Conservation (phyloP, 2,329 filamentous ascomycete genomes). For the Ophiostoma pallidulum region DNA sequence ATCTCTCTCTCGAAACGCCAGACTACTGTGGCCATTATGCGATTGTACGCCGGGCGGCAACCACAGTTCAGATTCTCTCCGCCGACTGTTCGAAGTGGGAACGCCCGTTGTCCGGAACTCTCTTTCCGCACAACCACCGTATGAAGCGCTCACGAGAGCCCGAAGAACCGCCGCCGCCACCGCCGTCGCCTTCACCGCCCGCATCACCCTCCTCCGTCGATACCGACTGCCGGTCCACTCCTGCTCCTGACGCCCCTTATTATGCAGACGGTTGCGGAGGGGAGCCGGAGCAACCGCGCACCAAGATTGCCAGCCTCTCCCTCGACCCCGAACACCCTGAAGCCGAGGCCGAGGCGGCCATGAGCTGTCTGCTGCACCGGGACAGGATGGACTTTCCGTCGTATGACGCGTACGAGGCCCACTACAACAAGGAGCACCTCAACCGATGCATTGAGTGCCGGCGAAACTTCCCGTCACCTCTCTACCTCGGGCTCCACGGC, state of each 20-base stretch:
- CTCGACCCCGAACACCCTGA: constrained; percentile 26
- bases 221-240: neutral
- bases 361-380: constrained; percentile 72
- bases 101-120: neutral
- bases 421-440: constrained; percentile 71
- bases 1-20: too few species aligned
- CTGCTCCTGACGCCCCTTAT: neutral
- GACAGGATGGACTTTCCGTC: constrained; percentile 60
- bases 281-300: constrained; percentile 16
- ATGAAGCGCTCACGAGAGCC: constrained; percentile 58
- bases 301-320: constrained; percentile 56
- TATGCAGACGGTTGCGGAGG: neutral
- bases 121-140: neutral
- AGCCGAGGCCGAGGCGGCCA: constrained; percentile 28
- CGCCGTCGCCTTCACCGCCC: constrained; percentile 2
- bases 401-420: constrained; percentile 75
- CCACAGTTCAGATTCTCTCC: too few species aligned
- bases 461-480: constrained; percentile 78
- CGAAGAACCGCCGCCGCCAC: constrained; percentile 32
- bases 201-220: neutral
- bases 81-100: too few species aligned
- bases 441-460: constrained; percentile 79
- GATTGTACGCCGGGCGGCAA: too few species aligned
- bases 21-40: too few species aligned
- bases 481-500: constrained; percentile 75